These are phyloP conservation scores for Blastobotrys americana DNA, from an alignment of 805 yeast species.

Conservation along the genomic window DNA sequence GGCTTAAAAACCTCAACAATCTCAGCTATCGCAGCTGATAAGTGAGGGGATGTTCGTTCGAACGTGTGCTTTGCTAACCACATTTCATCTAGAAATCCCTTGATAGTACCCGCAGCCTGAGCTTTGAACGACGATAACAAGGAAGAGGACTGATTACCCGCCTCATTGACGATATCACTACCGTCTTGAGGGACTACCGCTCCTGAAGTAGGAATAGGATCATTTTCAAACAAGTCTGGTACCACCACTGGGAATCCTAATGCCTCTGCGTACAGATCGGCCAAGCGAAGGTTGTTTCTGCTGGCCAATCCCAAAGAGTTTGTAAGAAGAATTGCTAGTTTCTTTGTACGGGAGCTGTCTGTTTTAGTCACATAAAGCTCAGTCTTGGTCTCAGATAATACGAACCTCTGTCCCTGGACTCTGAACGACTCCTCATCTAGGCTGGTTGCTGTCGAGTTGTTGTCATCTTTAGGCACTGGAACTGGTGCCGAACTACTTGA, in stretches of 20 bases:
- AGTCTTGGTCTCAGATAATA: constrained; percentile 17
- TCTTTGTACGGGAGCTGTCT: constrained; percentile 4
- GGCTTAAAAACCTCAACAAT: constrained; percentile 26
- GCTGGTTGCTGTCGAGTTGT: no score
- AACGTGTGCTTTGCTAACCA: constrained; percentile 31
- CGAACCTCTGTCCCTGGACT: constrained; percentile 19
- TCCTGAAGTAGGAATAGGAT: constrained; percentile 24
- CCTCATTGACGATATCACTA: not conserved
- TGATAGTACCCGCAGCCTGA: constrained; percentile 22
- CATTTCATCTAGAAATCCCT: constrained; percentile 31
- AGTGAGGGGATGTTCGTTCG: constrained; percentile 25
- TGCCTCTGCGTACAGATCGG: constrained; percentile 25
- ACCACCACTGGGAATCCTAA: constrained; percentile 26
- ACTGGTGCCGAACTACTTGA: not conserved
- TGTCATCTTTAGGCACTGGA: constrained; percentile 4
- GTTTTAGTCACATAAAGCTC: constrained; percentile 19
- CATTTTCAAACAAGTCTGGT: constrained; percentile 28
- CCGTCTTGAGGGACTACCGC: constrained; percentile 12
- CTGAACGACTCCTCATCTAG: constrained; percentile 4
- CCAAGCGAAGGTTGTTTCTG: constrained; percentile 24
- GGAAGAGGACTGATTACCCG: not conserved
- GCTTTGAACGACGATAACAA: constrained; percentile 16
- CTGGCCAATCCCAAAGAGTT: constrained; percentile 29
- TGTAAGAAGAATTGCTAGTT: constrained; percentile 23
- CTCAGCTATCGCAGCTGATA: constrained; percentile 24